Base-by-base conservation (phyloP, 345 rosid genomes). In the Punica granatum region DNA sequence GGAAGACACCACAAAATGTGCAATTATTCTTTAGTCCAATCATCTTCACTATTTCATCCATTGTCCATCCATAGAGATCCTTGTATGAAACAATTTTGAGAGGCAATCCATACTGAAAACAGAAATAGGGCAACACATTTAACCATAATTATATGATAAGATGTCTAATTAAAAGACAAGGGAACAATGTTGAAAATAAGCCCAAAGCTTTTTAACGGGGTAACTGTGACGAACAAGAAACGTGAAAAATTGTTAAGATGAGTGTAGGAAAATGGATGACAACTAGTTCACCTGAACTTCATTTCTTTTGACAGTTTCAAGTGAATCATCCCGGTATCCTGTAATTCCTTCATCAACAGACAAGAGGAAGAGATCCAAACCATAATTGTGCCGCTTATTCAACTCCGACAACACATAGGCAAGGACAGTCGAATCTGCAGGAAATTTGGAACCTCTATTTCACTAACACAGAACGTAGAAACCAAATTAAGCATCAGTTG, bases 31-130 rank as follows among this genome's bases (percentile, higher is more conserved):
- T 93, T 59, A 93, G 60, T 61, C 97, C 97, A 21, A 93, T 93
- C 88, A 89, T 84, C 81, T 88, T 89, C 49, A 93, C 98, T 73
- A 93, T 90, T 75, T 93, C 98, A 62, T 93, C 98, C 98, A 90
- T 93, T 1, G 98, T 93, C 98, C 98, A 90, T 74, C 98, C 98
- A 77, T 93, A 93, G 54, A 93, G 80, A 75, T 93, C 97, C 85
- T 90, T 90, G 85, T 93, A 93, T 16, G 98, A 90, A 72, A 91
- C 88, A 63, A 90, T 86, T 82, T 87, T 78, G 30, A 93, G 83
- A 7, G 98, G 97, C 73, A 93, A 75, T 7, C 88, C 96, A 81
- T 93, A 93, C 98, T 93, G 77, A 12, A 39, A 42, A 60, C 35
- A 42, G 34, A 23, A 0, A 43, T 34, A 14, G 31, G 46, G 10